Conservation (phyloP, 2,329 filamentous ascomycete species). For the Neocatenulostroma microsporum region DNA sequence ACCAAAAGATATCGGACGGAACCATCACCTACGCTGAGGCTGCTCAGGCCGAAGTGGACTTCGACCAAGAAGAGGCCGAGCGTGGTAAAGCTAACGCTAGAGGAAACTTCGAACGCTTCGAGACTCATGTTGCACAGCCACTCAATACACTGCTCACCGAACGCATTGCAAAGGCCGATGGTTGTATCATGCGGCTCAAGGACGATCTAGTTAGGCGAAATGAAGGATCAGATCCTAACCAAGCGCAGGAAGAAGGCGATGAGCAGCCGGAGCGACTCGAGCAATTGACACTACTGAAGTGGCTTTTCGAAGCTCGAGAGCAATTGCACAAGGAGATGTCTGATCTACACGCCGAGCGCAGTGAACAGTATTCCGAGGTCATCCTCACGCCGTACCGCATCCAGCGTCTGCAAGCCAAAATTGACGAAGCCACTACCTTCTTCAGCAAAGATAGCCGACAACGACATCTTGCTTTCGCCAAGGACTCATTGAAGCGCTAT, state of each 20-base stretch:
- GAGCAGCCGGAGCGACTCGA: constrained; percentile 90
- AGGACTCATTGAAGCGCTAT: constrained; percentile 63
- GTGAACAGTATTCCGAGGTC: constrained; percentile 77
- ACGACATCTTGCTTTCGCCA: constrained; percentile 62
- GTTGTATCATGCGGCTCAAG: constrained; percentile 69
- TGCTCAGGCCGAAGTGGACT: constrained; percentile 65
- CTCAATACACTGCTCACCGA: constrained; percentile 71
- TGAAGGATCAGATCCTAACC: constrained; percentile 62
- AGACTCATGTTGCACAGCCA: constrained; percentile 73
- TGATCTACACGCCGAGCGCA: constrained; percentile 70
- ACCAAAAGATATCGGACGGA: constrained; percentile 68
- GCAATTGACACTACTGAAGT: constrained; percentile 89
- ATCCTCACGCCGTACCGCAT: constrained; percentile 75
- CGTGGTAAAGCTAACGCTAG: constrained; percentile 67
- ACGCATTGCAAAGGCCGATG: constrained; percentile 64
- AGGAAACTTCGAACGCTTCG: constrained; percentile 75
- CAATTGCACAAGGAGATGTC: constrained; percentile 76
- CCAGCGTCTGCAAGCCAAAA: constrained; percentile 65
- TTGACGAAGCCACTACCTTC: constrained; percentile 70
- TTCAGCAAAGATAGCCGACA: constrained; percentile 71
- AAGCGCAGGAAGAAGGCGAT: constrained; percentile 89
- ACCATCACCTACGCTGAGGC: constrained; percentile 77
- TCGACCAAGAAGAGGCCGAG: constrained; percentile 61
- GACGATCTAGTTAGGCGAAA: constrained; percentile 65
- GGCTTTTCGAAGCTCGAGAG: constrained; percentile 94